phyloP scores from a whole-genome alignment of 2,329 filamentous ascomycete genomes.

The Sordariomycetes sp. region DNA sequence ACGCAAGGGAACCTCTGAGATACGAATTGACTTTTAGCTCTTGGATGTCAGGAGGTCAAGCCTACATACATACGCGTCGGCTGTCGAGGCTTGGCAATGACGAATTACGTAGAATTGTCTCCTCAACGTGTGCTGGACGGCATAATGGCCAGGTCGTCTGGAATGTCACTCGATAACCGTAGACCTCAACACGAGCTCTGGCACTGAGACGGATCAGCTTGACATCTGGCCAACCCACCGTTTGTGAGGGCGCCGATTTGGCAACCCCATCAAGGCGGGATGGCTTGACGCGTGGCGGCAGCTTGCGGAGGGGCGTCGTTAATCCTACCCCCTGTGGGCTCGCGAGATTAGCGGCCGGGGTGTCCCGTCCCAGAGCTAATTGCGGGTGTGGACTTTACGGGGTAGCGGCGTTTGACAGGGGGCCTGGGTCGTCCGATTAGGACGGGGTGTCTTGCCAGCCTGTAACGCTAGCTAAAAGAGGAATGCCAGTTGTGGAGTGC shows the following conservation, averaged over 20 bases:
- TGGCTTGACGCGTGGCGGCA: neutral
- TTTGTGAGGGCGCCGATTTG: neutral
- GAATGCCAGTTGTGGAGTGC: neutral
- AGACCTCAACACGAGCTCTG: neutral
- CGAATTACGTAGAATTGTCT: no score
- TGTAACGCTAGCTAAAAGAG: neutral
- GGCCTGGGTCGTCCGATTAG: neutral
- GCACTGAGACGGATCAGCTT: neutral
- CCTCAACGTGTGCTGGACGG: neutral
- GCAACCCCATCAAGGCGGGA: neutral
- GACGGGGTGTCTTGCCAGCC: neutral
- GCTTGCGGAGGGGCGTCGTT: neutral
- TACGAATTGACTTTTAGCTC: no score
- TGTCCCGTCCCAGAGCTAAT: neutral
- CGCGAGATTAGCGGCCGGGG: neutral
- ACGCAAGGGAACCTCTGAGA: no score
- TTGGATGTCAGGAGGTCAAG: no score
- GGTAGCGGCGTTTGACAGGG: neutral
- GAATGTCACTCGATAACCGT: constrained; percentile 1
- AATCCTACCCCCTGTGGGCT: neutral
- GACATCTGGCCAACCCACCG: neutral
- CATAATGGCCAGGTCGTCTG: neutral
- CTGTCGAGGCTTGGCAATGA: no score
- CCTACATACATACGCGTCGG: no score
- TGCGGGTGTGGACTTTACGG: neutral